Evolutionary conservation across 306 rosid genomes (phyloP), one percentile per base, ranked within the genome.

Genomic region (Abrus precatorius): DNA sequence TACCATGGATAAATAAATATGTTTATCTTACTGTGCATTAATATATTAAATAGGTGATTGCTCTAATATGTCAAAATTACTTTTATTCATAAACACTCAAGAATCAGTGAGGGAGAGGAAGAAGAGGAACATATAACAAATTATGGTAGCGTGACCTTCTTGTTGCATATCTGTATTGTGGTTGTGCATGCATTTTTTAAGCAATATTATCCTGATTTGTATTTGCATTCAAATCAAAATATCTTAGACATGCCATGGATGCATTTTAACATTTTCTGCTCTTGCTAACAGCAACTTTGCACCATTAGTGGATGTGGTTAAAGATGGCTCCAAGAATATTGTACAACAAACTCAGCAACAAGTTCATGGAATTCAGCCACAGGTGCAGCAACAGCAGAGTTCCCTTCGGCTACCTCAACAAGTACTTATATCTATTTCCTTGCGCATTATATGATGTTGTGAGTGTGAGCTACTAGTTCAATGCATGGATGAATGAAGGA

Each of bases 271-370:
- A 57, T 79, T 52, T 74, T 47, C 74, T 45, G 28, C 27, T 83
- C 40, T 29, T 80, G 61, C 49, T 82, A 4, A 7, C 67, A 92
- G 99, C 90, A 90, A 89, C 85, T 85, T 89, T 80, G 89, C 91
- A 9, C 85, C 97, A 40, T 82, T 95, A 75, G 83, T 66, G 72
- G 97, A 95, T 82, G 84, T 83, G 81, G 89, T 95, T 70, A 95
- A 91, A 87, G 97, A 90, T 85, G 90, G 91, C 84, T 83, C 95
- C 79, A 90, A 81, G 83, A 93, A 83, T 88, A 48, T 61, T 75
- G 88, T 75, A 36, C 95, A 84, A 30, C 99, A 90, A 64, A 68
- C 76, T 81, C 95, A 85, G 81, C 93, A 80, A 74, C 97, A 89
- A 83, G 80, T 81, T 85, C 91, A 81, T 52, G 97, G 90, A 75